phyloP scores from a whole-genome alignment of 495 filamentous ascomycete species.

The Daldinia concentrica region DNA sequence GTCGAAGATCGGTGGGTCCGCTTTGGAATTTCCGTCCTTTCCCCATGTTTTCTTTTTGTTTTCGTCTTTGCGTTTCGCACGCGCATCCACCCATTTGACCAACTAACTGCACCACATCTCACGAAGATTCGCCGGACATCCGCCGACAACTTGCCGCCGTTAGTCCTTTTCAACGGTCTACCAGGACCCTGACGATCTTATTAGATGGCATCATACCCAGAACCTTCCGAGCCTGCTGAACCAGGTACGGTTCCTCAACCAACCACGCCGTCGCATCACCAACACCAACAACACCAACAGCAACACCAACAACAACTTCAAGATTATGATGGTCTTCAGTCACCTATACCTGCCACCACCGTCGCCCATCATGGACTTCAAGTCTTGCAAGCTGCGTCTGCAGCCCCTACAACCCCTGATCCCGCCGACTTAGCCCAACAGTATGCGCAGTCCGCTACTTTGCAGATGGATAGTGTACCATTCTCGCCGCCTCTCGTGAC shows the following conservation, averaged over 20 bases:
- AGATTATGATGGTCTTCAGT: conserved; percentile 38
- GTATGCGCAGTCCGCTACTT: conserved; percentile 45
- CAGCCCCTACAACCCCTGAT: conserved; percentile 38
- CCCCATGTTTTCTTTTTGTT: conserved; percentile 11
- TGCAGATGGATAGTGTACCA: conserved; percentile 38
- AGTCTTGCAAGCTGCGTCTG: conserved; percentile 55
- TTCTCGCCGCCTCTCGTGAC: conserved; percentile 23
- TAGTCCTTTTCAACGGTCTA: conserved; percentile 26
- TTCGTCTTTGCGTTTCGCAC: conserved; percentile 13
- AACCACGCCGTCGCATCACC: conserved; percentile 15
- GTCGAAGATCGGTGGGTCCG: conserved; percentile 14
- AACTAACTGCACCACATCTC: conserved; percentile 36
- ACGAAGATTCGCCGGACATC: conserved; percentile 50
- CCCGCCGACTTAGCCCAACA: conserved; percentile 42
- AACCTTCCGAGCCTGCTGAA: conserved; percentile 24
- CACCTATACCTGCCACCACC: conserved; percentile 35
- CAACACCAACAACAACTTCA: conserved; percentile 19
- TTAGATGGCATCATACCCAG: conserved; percentile 44
- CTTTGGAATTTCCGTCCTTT: conserved; percentile 2
- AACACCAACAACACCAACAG: conserved; percentile 14
- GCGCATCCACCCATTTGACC: conserved; percentile 19
- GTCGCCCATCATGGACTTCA: conserved; percentile 57
- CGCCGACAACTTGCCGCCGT: conserved; percentile 48
- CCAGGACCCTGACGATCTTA: conserved; percentile 17
- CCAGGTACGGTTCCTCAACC: conserved; percentile 5